Percentiles rank a stretch among this genome's conserved stretches.
Evolutionary conservation across 2,329 filamentous ascomycete species (phyloP).

Genomic region (Apiospora phragmitis): DNA sequence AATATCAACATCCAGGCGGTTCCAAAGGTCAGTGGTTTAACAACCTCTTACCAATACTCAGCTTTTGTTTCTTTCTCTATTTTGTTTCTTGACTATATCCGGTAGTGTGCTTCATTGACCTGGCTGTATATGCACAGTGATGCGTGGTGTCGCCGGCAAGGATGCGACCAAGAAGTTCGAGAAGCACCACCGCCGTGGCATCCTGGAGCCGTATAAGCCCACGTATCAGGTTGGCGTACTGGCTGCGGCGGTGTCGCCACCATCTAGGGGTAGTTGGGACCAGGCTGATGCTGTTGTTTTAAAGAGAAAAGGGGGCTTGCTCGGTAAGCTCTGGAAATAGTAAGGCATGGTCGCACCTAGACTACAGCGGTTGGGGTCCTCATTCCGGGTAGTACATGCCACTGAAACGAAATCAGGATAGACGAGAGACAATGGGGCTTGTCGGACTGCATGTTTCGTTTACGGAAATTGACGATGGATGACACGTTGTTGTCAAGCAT

Average conservation of each 20-base stretch:
- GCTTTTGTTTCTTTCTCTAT: neutral
- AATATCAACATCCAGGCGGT: slow-evolving; percentile 26
- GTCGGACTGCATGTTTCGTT: neutral
- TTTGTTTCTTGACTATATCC: neutral
- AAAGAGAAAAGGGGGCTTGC: neutral
- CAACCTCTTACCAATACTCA: neutral
- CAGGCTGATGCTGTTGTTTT: neutral
- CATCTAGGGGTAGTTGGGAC: neutral
- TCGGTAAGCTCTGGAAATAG: neutral
- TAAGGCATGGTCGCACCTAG: neutral
- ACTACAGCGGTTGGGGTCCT: neutral
- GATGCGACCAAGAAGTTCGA: slow-evolving; percentile 24
- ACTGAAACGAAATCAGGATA: neutral
- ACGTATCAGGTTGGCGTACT: neutral
- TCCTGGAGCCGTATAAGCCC: slow-evolving; percentile 18
- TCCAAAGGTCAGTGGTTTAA: slow-evolving; percentile 19
- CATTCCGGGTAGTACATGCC: neutral
- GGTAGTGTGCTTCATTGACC: no score
- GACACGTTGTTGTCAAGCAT: neutral
- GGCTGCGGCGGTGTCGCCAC: no score
- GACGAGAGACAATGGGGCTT: neutral
- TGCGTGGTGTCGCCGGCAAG: slow-evolving; percentile 21
- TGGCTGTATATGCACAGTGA: slow-evolving; percentile 10
- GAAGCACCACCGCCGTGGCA: slow-evolving; percentile 21
- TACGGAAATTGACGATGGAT: neutral